phyloP scores from a whole-genome alignment of 345 rosid genomes.

The Pistacia atlantica region DNA sequence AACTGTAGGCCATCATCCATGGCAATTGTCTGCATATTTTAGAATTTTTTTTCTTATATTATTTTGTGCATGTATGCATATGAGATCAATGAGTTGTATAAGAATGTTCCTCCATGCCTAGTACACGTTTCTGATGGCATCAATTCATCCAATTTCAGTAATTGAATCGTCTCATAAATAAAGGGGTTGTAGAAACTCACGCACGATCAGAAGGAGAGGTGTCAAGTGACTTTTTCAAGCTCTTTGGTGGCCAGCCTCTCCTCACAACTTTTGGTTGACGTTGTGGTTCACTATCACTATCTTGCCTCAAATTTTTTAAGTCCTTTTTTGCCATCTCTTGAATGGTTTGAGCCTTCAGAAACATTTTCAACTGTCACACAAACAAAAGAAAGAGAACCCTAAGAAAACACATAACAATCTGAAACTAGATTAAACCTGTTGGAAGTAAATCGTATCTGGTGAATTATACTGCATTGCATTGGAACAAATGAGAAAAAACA shows the following conservation, averaged over 20 bases:
- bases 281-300: constrained; percentile 78
- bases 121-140: too few relatives aligned
- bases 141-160: too few relatives aligned
- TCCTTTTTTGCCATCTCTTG: constrained; percentile 92
- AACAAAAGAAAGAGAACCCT: constrained; percentile 6
- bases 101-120: too few relatives aligned
- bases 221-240: constrained; percentile 59
- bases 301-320: constrained; percentile 89
- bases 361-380: constrained; percentile 16
- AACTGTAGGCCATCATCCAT: too few relatives aligned
- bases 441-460: constrained; percentile 83
- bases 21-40: too few relatives aligned
- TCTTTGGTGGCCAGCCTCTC: constrained; percentile 75
- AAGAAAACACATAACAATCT: neutral
- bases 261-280: constrained; percentile 52
- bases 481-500: constrained; percentile 75
- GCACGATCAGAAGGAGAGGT: constrained; percentile 54
- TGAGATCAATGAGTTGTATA: too few relatives aligned
- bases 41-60: too few relatives aligned
- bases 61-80: too few relatives aligned
- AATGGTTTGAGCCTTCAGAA: constrained; percentile 75
- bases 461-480: constrained; percentile 97
- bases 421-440: constrained; percentile 63
- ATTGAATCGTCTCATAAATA: too few relatives aligned
- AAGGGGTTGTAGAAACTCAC: constrained; percentile 36